phyloP scores from a whole-genome alignment of 139 green algal species.

The Coelastrella sp. region DNA sequence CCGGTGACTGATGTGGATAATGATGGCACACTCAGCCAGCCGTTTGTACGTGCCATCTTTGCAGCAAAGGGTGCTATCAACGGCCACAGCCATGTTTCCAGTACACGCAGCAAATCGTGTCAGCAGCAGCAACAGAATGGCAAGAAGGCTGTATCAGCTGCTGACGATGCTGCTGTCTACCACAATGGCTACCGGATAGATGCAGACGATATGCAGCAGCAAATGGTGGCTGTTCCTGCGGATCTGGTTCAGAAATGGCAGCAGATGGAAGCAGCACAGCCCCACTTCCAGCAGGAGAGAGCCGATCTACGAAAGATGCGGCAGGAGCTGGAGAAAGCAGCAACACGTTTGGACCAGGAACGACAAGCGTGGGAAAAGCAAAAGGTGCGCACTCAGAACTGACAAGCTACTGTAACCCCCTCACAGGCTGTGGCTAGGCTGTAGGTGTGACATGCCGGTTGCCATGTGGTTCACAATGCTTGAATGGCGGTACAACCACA shows the following conservation, averaged over 20 bases:
- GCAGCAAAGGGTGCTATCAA: background rate
- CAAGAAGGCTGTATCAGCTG: background rate
- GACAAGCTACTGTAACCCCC: background rate
- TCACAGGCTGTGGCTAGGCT: background rate
- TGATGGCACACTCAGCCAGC: slow-evolving; percentile 38
- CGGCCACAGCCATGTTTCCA: background rate
- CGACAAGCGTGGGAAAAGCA: slow-evolving; percentile 70
- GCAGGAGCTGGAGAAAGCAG: slow-evolving; percentile 72
- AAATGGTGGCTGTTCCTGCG: slow-evolving; percentile 36
- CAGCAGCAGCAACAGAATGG: background rate
- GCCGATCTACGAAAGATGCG: slow-evolving; percentile 62
- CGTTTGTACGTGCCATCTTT: slow-evolving; percentile 60
- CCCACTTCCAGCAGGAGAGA: slow-evolving; percentile 56
- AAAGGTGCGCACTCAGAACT: slow-evolving; percentile 60
- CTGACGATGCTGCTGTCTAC: background rate
- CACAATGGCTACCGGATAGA: background rate
- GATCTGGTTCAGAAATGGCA: background rate
- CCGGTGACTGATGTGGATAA: background rate
- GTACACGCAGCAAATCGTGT: background rate
- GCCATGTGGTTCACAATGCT: no score
- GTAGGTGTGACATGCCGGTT: no score
- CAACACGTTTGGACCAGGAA: slow-evolving; percentile 71
- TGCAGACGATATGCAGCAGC: background rate
- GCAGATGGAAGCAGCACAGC: slow-evolving; percentile 48
- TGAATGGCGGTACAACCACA: no score